Conservation (phyloP, 306 rosid species). For the Lotus japonicus region DNA sequence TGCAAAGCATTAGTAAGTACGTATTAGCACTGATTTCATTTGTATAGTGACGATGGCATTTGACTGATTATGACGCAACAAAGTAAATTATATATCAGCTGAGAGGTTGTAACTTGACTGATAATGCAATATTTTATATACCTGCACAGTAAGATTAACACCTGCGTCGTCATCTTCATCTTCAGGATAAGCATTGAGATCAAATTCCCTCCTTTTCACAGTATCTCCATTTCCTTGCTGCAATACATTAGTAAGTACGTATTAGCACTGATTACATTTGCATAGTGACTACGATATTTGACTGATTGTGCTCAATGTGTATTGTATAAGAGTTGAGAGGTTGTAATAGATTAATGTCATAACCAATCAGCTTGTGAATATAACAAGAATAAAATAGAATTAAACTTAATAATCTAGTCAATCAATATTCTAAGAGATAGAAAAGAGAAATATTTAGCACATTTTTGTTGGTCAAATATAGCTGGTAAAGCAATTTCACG, state of each 20-base stretch:
- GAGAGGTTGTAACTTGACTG: no score
- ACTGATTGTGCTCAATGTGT: neutral
- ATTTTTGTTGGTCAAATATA: neutral
- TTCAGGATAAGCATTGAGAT: conserved; percentile 16
- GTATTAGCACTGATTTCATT: no score
- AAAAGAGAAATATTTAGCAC: neutral
- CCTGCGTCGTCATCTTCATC: neutral
- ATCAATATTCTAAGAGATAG: neutral
- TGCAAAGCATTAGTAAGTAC: no score
- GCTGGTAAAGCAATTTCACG: neutral
- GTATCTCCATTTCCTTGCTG: neutral
- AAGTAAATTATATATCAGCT: no score
- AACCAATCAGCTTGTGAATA: neutral
- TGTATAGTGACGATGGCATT: no score
- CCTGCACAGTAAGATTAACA: no score
- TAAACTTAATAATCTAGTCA: no score
- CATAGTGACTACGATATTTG: neutral
- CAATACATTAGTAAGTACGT: neutral
- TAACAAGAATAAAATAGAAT: no score
- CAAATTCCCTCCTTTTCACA: neutral
- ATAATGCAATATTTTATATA: no score
- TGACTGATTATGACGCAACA: no score
- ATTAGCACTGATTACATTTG: neutral
- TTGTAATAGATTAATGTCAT: neutral
- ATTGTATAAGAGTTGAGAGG: neutral